phyloP scores from a whole-genome alignment of 2,329 filamentous ascomycete genomes.

The Geosmithia putterillii region DNA sequence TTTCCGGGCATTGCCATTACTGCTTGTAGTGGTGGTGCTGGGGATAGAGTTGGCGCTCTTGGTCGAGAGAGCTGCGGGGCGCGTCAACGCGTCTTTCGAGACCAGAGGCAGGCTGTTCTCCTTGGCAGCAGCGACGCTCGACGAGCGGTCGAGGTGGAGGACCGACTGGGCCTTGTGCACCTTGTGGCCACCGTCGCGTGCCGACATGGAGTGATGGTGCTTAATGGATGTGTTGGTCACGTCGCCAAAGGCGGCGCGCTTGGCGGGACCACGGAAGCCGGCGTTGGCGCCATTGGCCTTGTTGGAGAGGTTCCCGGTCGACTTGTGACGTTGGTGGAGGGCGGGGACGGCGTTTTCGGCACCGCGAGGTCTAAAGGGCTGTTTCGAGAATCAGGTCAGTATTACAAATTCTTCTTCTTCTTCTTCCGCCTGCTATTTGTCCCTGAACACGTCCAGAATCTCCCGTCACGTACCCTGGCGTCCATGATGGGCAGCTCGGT shows the following conservation, averaged over 20 bases:
- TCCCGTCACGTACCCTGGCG: slow-evolving; percentile 16
- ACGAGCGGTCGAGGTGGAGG: slow-evolving; percentile 10
- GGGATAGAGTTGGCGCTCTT: not conserved
- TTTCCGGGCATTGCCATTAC: not conserved
- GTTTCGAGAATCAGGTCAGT: not conserved
- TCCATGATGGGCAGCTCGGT: slow-evolving; percentile 13
- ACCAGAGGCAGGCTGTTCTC: slow-evolving; percentile 23
- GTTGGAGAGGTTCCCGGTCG: slow-evolving; percentile 44
- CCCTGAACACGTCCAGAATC: too few species aligned
- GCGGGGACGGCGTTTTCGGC: slow-evolving; percentile 40
- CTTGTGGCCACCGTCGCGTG: slow-evolving; percentile 22
- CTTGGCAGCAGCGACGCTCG: slow-evolving; percentile 21
- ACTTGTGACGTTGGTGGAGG: slow-evolving; percentile 75
- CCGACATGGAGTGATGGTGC: slow-evolving; percentile 8
- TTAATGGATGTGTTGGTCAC: slow-evolving; percentile 56
- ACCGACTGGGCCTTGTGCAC: slow-evolving; percentile 15
- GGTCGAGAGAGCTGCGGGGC: not conserved
- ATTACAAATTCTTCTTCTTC: not conserved
- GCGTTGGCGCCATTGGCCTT: slow-evolving; percentile 11
- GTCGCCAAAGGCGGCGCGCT: slow-evolving; percentile 72
- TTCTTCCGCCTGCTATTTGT: too few species aligned
- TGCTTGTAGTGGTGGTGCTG: not conserved
- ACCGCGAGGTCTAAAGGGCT: slow-evolving; percentile 30
- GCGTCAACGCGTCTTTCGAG: not conserved
- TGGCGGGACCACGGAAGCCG: slow-evolving; percentile 36